Conservation (phyloP, 2,329 filamentous ascomycete species). For the Nothomitra cinnamomea region DNA sequence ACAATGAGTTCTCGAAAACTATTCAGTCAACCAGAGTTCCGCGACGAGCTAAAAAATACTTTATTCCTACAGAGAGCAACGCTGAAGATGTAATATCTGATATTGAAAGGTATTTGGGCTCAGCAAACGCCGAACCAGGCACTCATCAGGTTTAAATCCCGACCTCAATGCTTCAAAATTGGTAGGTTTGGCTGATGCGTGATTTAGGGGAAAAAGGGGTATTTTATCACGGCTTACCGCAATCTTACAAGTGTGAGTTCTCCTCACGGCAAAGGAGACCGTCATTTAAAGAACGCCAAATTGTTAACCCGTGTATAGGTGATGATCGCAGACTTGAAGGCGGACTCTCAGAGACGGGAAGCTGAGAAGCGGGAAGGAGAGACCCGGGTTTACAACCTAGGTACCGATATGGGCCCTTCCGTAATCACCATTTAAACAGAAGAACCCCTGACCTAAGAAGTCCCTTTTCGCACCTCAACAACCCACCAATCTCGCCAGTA, state of each 20-base stretch:
- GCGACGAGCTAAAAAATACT: conserved; percentile 49
- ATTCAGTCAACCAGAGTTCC: too few species aligned
- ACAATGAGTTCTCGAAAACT: too few species aligned
- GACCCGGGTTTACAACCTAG: conserved; percentile 16
- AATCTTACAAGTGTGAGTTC: conserved; percentile 59
- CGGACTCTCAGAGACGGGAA: conserved; percentile 34
- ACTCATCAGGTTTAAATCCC: too few species aligned
- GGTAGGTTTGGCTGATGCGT: conserved; percentile 42
- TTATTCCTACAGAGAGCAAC: conserved; percentile 64
- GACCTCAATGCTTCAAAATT: too few species aligned
- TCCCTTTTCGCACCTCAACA: conserved; percentile 19
- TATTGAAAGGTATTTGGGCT: conserved; percentile 67
- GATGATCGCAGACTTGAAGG: conserved; percentile 37
- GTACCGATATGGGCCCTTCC: conserved; percentile 17
- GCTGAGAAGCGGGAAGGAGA: conserved; percentile 12
- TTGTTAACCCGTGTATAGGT: conserved; percentile 24
- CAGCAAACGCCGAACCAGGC: conserved; percentile 70
- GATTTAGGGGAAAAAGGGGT: conserved; percentile 46
- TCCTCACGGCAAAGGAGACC: too few species aligned
- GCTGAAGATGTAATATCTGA: conserved; percentile 71
- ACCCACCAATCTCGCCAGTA: conserved; percentile 21
- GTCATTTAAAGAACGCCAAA: conserved; percentile 11
- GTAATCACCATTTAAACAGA: conserved; percentile 18
- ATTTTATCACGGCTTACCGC: conserved; percentile 63
- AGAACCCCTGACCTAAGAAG: conserved; percentile 21